A percentile compares a stretch with the other conserved stretches of the same genome.
Conservation (phyloP, 2,329 filamentous ascomycete species). For the Aspergillus sp. region DNA sequence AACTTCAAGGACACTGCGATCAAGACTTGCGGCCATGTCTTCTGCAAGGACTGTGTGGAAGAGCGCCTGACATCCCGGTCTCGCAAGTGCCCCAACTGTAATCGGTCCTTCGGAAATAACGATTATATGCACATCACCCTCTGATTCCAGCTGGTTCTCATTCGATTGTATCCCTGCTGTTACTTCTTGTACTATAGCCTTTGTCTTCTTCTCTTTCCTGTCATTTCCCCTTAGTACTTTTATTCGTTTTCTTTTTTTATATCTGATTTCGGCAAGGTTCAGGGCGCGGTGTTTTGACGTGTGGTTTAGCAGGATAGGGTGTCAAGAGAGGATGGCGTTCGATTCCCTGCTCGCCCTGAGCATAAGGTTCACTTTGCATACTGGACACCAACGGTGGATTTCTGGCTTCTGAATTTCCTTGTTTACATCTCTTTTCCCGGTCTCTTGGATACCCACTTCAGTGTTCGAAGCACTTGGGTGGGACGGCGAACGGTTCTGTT, state of each 20-base stretch:
- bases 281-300: slow-evolving; percentile 28
- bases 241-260: slow-evolving; percentile 4
- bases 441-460: slow-evolving; percentile 23
- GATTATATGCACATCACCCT: slow-evolving; percentile 65
- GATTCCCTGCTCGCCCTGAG: slow-evolving; percentile 10
- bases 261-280: slow-evolving; percentile 17
- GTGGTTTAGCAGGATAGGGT: slow-evolving; percentile 23
- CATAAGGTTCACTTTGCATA: slow-evolving; percentile 13
- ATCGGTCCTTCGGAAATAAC: slow-evolving; percentile 78
- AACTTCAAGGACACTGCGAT: slow-evolving; percentile 91
- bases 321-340: slow-evolving; percentile 24
- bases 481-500: slow-evolving; percentile 11
- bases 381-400: slow-evolving; percentile 10
- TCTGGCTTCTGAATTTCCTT: slow-evolving; percentile 11
- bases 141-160: slow-evolving; percentile 16
- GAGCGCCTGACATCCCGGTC: slow-evolving; percentile 81
- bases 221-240: slow-evolving; percentile 10
- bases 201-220: slow-evolving; percentile 7
- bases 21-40: slow-evolving; percentile 89
- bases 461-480: slow-evolving; percentile 15
- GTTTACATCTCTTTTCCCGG: slow-evolving; percentile 7
- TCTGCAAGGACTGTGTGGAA: slow-evolving; percentile 84
- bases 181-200: slow-evolving; percentile 7
- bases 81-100: slow-evolving; percentile 91
- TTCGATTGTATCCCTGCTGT: slow-evolving; percentile 23